phyloP scores from a whole-genome alignment of 768 basidiomycete species.

The Phallus indusiatus region DNA sequence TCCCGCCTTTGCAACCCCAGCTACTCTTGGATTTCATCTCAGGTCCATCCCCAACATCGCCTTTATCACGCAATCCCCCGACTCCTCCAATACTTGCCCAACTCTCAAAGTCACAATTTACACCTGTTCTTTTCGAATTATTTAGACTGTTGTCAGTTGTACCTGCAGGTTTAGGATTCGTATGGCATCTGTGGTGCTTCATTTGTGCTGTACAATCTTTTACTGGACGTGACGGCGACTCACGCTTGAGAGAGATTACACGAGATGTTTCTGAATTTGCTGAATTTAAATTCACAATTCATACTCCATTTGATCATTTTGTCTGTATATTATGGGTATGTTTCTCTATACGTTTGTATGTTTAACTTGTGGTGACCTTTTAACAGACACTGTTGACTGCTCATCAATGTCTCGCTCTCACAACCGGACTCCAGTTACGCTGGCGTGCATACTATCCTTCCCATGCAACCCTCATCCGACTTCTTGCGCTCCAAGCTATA shows the following conservation, averaged over 20 bases:
- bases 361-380: not conserved
- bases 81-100: constrained; percentile 23
- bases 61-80: not conserved
- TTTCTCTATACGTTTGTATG: constrained; percentile 3
- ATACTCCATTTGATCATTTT: constrained; percentile 46
- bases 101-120: constrained; percentile 36
- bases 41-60: not conserved
- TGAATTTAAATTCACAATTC: not conserved
- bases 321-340: constrained; percentile 67
- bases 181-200: constrained; percentile 51
- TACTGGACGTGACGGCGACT: too few species aligned
- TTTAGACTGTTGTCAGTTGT: constrained; percentile 64
- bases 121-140: constrained; percentile 57
- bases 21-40: not conserved
- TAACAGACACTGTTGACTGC: constrained; percentile 72
- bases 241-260: too few species aligned
- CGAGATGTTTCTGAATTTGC: not conserved
- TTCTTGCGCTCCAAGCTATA: constrained; percentile 88
- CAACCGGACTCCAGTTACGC: constrained; percentile 80
- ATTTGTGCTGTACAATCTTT: constrained; percentile 27
- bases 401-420: constrained; percentile 78
- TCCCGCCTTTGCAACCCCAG: constrained; percentile 35
- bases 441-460: constrained; percentile 91
- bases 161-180: constrained; percentile 57
- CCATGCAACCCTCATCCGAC: constrained; percentile 78